phyloP scores from a whole-genome alignment of 495 filamentous ascomycete species.

The Daldinia concentrica region DNA sequence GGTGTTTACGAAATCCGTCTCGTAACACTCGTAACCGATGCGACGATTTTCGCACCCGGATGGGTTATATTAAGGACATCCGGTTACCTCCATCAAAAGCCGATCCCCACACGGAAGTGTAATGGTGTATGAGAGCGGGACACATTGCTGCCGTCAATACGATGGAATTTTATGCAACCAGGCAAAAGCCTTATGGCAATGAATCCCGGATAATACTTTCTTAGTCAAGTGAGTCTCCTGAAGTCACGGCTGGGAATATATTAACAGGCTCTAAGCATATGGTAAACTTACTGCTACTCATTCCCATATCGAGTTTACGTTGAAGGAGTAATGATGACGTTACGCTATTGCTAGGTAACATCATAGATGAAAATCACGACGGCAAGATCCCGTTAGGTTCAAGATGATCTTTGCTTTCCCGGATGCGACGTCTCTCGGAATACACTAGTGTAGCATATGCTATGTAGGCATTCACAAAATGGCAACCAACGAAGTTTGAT shows the following conservation, averaged over 20 bases:
- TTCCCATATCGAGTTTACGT: neutral
- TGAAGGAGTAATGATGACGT: conserved; percentile 6
- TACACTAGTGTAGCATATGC: neutral
- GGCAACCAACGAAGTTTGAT: neutral
- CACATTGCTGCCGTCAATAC: neutral
- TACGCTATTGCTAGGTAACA: neutral
- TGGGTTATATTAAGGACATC: neutral
- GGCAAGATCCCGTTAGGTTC: neutral
- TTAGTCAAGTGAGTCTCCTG: neutral
- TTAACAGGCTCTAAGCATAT: neutral
- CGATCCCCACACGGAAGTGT: neutral
- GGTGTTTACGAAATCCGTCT: neutral
- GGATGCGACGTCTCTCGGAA: neutral
- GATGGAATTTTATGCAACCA: neutral
- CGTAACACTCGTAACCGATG: neutral
- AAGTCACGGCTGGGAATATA: neutral
- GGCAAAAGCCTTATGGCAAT: neutral
- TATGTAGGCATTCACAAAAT: neutral
- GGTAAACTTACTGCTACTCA: neutral
- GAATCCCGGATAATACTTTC: neutral
- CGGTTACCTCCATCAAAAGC: neutral
- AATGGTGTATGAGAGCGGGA: neutral
- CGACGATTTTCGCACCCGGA: neutral
- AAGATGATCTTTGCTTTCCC: neutral
- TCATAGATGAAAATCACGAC: conserved; percentile 10